Evolutionary conservation across 2,329 filamentous ascomycete species (phyloP), one percentile per base, ranked within the genome.

Genomic region (Cladosporium austrohemisphaericum): DNA sequence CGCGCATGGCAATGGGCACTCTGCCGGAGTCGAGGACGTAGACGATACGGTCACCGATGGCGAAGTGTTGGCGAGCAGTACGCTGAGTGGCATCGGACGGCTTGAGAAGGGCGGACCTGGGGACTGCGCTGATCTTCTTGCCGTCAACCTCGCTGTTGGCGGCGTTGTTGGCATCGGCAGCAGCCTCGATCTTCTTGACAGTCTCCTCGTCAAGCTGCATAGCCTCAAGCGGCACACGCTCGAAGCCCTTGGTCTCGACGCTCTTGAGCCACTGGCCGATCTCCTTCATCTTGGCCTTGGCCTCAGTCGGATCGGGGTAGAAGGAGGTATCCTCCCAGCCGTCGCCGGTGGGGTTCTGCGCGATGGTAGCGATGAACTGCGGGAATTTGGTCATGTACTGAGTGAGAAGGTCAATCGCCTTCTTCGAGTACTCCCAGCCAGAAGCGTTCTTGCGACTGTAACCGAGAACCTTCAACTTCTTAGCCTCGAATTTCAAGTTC

Each of bases 51-150:
- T 98, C 91, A 47, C 93, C 93, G 25, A 98, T 78, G 49, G 71
- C 70, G 69, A 96, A 98, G 16, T 70, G 77, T 67, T 98, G 94
- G 65, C 86, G 86, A 49, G 88, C 84, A 32, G 97, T 80, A 46
- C 91, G 85, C 65, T 96, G 88, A 68, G 96, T 91, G n/a, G 91
- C 91, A 69, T 98, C 93, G 1, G 84, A 79, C n/a, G 94, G 94
- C 65, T 95, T 95, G 62, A 98, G 76, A 14, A 98, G 75, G 7
- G 90, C 93, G 58, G 84, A 85, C 45, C 94, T 84, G 41, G 93
- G 93, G 36, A 96, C 89, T 49, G 84, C 83, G 51, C 81, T 84
- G 54, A 96, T 77, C 62, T 81, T 86, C 73, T 85, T 88, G 45
- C 80, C 74, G 31, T 83, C 76, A 25, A 76, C 70, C 11, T 76